Evolutionary conservation across 768 basidiomycete genomes (phyloP), one percentile per base, ranked within the genome.

Genomic region (Suillus plorans): DNA sequence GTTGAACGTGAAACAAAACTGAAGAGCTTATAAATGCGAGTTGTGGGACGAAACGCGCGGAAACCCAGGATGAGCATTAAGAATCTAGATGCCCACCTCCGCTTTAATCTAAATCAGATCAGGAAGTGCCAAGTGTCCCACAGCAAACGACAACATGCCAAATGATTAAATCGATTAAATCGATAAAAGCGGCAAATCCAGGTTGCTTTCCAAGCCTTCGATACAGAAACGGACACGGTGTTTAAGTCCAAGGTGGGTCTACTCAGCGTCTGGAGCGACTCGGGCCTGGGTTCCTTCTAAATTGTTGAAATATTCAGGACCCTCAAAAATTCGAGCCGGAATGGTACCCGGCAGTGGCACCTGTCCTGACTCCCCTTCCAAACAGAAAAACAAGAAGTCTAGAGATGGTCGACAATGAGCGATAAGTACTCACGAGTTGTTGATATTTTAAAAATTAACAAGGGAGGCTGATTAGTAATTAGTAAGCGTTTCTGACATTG

Each of bases 111-210:
- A 69, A 67, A 76, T 73, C 62, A 57, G 68, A 73, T 69, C 68
- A 58, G 56, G 74, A 28, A 70, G 74, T 77, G 74, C 42, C 74
- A 76, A 69, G 61, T 71, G 76, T 77, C 76, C 71, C 28, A 63
- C 64, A 63, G 44, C 25, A 63, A 14, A 63, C 22, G 37, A 45
- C 22, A 55, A 64, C 57, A 64, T 65, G 63, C 63, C 62, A 66
- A 69, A 63, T 57, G 68, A 67, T 53, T 67, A 64, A 66, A 69
- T 70, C 66, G 68, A 67, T 53, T 67, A 64, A 66, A 69, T 70
- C 66, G 66, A 72, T 63, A 63, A 65, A 72, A 25, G 31, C 59
- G 61, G 45, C 56, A 34, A 49, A 60, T 34, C 42, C 20, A 59
- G 45, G 31, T 41, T 36, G 60, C 63, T 50, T 59, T 49, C 41